Evolutionary conservation across 2,329 filamentous ascomycete genomes (phyloP).

Genomic region (Xylaria digitata): DNA sequence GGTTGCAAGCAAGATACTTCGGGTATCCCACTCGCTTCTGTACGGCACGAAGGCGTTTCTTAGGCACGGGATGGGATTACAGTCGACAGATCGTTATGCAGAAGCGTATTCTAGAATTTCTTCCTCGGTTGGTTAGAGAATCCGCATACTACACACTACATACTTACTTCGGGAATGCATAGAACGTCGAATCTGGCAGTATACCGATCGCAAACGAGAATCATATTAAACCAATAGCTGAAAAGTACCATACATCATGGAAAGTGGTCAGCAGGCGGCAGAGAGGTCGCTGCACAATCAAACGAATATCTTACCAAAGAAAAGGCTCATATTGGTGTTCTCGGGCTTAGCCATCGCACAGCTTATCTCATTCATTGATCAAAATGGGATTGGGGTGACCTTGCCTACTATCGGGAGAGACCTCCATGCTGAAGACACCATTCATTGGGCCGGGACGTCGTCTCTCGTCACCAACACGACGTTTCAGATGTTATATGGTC

Average conservation of each 20-base stretch:
- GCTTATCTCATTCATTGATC: slow-evolving; percentile 33
- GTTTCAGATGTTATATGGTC: slow-evolving; percentile 59
- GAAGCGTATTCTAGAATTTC: too few species aligned
- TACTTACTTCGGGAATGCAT: too few species aligned
- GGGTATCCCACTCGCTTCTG: background rate
- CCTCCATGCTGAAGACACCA: slow-evolving; percentile 37
- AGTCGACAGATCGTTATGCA: too few species aligned
- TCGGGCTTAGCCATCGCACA: slow-evolving; percentile 21
- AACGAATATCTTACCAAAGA: slow-evolving; percentile 13
- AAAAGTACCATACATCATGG: slow-evolving; percentile 17
- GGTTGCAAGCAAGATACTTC: background rate
- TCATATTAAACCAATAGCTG: background rate
- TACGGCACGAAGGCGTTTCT: background rate
- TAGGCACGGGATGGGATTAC: too few species aligned
- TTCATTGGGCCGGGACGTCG: slow-evolving; percentile 41
- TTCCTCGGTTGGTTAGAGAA: too few species aligned
- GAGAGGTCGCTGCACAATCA: slow-evolving; percentile 35
- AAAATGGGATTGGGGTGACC: slow-evolving; percentile 42
- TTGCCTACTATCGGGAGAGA: slow-evolving; percentile 41
- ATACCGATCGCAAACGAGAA: too few species aligned
- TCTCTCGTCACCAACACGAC: slow-evolving; percentile 50
- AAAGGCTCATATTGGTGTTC: slow-evolving; percentile 22
- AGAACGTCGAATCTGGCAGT: too few species aligned
- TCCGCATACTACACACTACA: too few species aligned
- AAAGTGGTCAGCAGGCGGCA: slow-evolving; percentile 23